Percentiles rank a stretch among this genome's conserved stretches.
Evolutionary conservation across 805 yeast species (phyloP).

Genomic region (Zygotorulaspora sp.): DNA sequence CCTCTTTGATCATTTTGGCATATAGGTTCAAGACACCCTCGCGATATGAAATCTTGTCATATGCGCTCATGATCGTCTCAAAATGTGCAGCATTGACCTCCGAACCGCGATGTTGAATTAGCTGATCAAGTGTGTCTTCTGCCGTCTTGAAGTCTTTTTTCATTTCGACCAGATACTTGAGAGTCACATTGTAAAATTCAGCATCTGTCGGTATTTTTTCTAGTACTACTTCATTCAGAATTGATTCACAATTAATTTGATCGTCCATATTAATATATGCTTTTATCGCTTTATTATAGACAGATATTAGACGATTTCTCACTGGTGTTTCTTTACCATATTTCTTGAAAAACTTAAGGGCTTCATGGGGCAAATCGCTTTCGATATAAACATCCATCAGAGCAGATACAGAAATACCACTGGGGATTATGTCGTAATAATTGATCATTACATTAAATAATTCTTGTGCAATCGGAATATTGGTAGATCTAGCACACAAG

Average conservation of each 20-base stretch:
- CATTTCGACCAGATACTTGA: conserved; percentile 17
- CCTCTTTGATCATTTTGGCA: conserved; percentile 25
- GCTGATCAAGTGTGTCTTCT: conserved; percentile 18
- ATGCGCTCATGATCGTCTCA: conserved; percentile 31
- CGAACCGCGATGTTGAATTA: conserved; percentile 17
- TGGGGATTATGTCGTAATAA: conserved; percentile 29
- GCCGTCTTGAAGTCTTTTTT: conserved; percentile 24
- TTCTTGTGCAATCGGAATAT: conserved; percentile 29
- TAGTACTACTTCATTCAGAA: conserved; percentile 16
- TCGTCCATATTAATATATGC: conserved; percentile 21
- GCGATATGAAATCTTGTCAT: conserved; percentile 25
- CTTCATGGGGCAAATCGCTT: conserved; percentile 19
- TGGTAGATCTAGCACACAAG: conserved; percentile 27
- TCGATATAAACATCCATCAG: conserved; percentile 29
- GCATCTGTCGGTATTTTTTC: conserved; percentile 16
- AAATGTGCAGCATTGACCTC: conserved; percentile 27
- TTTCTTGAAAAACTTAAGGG: conserved; percentile 22
- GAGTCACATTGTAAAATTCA: conserved; percentile 24
- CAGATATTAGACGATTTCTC: conserved; percentile 9
- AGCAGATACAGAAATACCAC: conserved; percentile 25
- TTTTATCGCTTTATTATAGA: conserved; percentile 25
- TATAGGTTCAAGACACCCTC: conserved; percentile 30
- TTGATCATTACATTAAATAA: conserved; percentile 30
- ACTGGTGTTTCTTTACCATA: conserved; percentile 10
- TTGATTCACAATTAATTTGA: conserved; percentile 16